Base-by-base conservation (phyloP, 805 yeast genomes). In the Ogataea chonburiensis region DNA sequence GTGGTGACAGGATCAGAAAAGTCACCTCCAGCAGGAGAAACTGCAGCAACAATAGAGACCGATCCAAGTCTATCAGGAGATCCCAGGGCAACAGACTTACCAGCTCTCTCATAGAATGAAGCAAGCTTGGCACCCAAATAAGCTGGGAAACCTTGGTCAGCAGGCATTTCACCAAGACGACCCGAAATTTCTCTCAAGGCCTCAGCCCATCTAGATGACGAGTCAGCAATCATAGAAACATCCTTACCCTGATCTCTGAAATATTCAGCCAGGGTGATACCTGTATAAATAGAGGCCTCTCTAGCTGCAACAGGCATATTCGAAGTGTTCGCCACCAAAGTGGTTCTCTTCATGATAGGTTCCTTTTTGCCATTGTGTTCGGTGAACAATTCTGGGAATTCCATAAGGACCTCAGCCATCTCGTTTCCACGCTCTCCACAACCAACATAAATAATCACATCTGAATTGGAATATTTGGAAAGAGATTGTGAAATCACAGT, bases 151-250 rank as follows among this genome's bases (percentile, higher is more conserved):
- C 99, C 99, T 75, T 94, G 98, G 70, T 93, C 99, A 45, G 99
- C 99, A 63, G 99, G 99, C 99, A 93, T 93, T 75, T 93, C 99
- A 70, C 98, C 99, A 65, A 93, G 75, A 78, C 99, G 95, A 78
- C 99, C 99, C 35, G 98, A 89, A 64, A 93, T 84, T 77, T 93
- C 99, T 82, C 99, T 89, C 63, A 93, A 77, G 45, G 99, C 99
- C 74, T 93, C 99, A 28, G 99, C 99, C 99, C 99, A 93, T 76
- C 99, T 89, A 20, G 97, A 89, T 21, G 98, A 91, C 5, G 98
- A 93, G 67, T 93, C 99, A 43, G 99, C 99, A 83, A 93, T 93
- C 98, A 93, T 93, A 21, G 98, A 80, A 47, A 93, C 98, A 61
- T 93, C 75, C 75, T 93, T 93, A 72, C 99, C 99, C 73, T 93